A percentile compares a stretch with the other conserved stretches of the same genome.
Evolutionary conservation across 2,329 filamentous ascomycete genomes (phyloP).

Genomic region (Trichoderma sp.): DNA sequence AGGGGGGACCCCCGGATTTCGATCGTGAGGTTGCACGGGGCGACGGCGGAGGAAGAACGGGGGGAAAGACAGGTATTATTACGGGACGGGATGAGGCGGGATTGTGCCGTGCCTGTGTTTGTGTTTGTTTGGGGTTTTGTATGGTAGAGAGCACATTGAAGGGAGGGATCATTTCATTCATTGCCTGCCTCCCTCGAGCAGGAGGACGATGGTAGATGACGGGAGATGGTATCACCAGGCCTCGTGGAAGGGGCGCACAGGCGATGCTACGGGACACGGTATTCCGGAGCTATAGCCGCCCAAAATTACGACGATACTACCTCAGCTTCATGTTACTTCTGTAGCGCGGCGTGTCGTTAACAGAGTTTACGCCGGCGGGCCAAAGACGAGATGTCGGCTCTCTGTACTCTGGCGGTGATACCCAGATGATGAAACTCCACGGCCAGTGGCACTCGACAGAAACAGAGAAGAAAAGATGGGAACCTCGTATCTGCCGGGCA

Average conservation of each 20-base stretch:
- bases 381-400: neutral
- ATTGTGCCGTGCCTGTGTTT: no score
- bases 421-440: neutral
- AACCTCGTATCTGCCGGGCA: slow-evolving; percentile 10
- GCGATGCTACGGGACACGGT: no score
- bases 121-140: no score
- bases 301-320: no score
- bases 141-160: neutral
- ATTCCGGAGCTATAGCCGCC: no score
- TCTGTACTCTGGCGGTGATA: slow-evolving; percentile 16
- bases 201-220: neutral
- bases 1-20: slow-evolving; percentile 5
- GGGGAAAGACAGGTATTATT: no score
- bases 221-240: no score
- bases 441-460: neutral
- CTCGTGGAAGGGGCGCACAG: no score
- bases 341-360: neutral
- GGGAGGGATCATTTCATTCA: neutral
- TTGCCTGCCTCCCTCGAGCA: neutral
- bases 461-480: neutral
- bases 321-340: no score
- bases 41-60: neutral
- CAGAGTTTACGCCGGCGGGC: slow-evolving; percentile 12
- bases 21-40: slow-evolving; percentile 14
- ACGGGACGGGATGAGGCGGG: no score